Percentiles rank a stretch among this genome's conserved stretches.
These are phyloP conservation scores for Erysiphe pulchra DNA, from an alignment of 2,329 filamentous ascomycete genomes.

Conservation along the genomic window DNA sequence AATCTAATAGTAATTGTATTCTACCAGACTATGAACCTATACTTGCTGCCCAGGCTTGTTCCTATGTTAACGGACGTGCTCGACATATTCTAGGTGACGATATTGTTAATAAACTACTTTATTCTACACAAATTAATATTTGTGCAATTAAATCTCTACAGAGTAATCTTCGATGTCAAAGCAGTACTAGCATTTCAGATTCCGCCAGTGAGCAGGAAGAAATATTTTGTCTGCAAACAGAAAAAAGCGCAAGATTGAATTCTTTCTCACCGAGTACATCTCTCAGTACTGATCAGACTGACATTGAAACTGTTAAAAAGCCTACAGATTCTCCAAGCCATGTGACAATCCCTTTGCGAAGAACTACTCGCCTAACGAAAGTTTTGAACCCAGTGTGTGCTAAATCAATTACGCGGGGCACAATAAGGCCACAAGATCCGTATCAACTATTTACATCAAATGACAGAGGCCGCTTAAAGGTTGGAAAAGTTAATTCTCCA, in stretches of 20 bases:
- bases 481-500: neutral
- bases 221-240: neutral
- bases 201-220: neutral
- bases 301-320: neutral
- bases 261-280: constrained; percentile 1
- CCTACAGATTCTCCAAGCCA: neutral
- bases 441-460: neutral
- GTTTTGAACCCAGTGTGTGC: neutral
- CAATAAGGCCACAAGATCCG: too few relatives aligned
- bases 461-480: neutral
- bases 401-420: neutral
- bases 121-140: neutral
- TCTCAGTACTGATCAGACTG: neutral
- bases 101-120: neutral
- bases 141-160: neutral
- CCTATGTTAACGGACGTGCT: neutral
- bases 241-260: neutral
- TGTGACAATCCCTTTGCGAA: neutral
- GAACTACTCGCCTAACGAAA: neutral
- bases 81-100: neutral
- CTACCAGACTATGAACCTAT: neutral
- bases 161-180: neutral
- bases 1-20: neutral
- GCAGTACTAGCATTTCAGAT: neutral
- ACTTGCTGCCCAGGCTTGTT: neutral